Evolutionary conservation across 228 moss, liverwort and hornwort genomes (phyloP), one percentile per base, ranked within the genome.

Genomic region (Sphagnum fallax): DNA sequence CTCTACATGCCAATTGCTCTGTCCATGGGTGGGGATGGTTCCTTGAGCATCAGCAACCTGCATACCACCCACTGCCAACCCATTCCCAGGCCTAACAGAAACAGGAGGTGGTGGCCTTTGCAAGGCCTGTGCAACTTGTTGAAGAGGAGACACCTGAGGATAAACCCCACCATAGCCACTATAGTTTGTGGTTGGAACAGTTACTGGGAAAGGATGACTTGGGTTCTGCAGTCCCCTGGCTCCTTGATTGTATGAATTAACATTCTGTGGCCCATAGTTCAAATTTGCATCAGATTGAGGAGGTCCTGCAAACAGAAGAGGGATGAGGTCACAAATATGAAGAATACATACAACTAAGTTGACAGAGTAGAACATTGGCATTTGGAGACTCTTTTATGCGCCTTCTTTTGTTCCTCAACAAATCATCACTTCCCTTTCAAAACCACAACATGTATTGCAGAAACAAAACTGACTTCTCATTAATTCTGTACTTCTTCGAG

Each of bases 51-150:
- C 80, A 49, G 77, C 80, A 82, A 79, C 86, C 79, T 77, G 79
- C 58, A 77, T 75, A 75, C 75, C 70, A 79, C 70, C 52, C 78
- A 76, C 81, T 71, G 76, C 74, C 76, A 64, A 49, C 66, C 77
- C 82, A 77, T 76, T 72, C 79, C 77, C 69, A 67, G 91, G 77
- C 72, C 79, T 91, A 48, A 90, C 73, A 69, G 94, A 87, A 67
- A 94, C 84, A 69, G 90, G 86, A 75, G 81, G 86, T 59, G 89
- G 91, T 52, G 88, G 89, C 75, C 90, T 90, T 73, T 90, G 91
- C 83, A 94, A 75, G 71, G 77, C 76, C 61, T 84, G 75, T 6
- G 78, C 74, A 67, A 76, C 83, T 81, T 91, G 89, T 71, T 90
- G 94, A 58, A 80, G 72, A 75, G 87, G 80, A 53, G 91, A 81